Percentiles rank a stretch among this genome's conserved stretches.
Conservation (phyloP, 148 eudicot genomes). For the Limonium bicolor region DNA sequence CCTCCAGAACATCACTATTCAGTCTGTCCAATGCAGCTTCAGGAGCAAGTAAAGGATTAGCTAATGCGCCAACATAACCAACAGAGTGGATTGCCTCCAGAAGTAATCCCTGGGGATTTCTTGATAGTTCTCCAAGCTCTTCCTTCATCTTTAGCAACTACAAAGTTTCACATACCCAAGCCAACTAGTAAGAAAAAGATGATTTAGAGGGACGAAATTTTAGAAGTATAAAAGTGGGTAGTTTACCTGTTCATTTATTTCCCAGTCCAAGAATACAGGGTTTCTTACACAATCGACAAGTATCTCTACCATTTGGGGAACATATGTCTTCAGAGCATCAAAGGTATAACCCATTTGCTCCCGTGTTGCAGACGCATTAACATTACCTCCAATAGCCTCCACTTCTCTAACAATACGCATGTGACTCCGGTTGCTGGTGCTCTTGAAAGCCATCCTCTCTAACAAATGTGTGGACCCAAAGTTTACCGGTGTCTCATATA, state of each 20-base stretch:
- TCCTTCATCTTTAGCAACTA: constrained; percentile 59
- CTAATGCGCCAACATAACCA: constrained; percentile 63
- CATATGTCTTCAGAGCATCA: constrained; percentile 72
- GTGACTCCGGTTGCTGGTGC: constrained; percentile 69
- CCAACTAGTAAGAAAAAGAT: not conserved
- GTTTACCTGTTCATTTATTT: constrained; percentile 82
- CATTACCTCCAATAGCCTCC: constrained; percentile 84
- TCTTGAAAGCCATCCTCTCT: constrained; percentile 91
- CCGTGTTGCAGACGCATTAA: constrained; percentile 58
- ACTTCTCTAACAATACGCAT: constrained; percentile 83
- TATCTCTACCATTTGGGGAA: constrained; percentile 88
- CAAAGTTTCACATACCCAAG: constrained; percentile 1
- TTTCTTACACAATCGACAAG: constrained; percentile 82
- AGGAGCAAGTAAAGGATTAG: constrained; percentile 56
- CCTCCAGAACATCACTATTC: constrained; percentile 50
- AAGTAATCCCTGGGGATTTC: constrained; percentile 65
- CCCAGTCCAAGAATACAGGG: constrained; percentile 92
- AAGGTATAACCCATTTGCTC: constrained; percentile 86
- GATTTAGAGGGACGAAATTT: not conserved
- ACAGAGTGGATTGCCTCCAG: constrained; percentile 80
- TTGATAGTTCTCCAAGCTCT: constrained; percentile 52
- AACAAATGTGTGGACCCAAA: constrained; percentile 67
- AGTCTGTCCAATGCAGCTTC: constrained; percentile 45
- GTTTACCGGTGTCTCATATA: constrained; percentile 52
- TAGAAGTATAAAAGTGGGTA: not conserved